These are phyloP conservation scores for Colletotrichum sp. DNA, from an alignment of 2,329 filamentous ascomycete species.

Conservation along the genomic window DNA sequence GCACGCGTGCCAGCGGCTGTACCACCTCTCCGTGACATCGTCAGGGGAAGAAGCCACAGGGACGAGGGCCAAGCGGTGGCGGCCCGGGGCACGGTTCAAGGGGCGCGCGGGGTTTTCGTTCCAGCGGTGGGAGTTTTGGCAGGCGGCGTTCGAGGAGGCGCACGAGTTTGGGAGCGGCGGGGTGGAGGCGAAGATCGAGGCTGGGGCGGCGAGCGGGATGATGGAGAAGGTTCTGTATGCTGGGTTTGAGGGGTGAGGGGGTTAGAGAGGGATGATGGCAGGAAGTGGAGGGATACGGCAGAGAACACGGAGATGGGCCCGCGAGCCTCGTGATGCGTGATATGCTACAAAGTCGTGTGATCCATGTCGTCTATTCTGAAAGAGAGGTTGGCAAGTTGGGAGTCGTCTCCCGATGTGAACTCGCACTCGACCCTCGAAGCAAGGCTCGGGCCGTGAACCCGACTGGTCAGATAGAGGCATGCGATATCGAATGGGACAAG, in stretches of 20 bases:
- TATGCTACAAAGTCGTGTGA: not conserved
- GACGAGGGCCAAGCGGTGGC: not conserved
- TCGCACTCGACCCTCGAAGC: not conserved
- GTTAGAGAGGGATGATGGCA: not conserved
- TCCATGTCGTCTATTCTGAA: not conserved
- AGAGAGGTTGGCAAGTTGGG: not conserved
- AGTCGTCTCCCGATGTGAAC: fast-evolving
- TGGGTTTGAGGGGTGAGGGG: not conserved
- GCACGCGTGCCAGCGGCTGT: conserved; percentile 13
- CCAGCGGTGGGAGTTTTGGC: conserved; percentile 21
- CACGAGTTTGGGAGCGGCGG: conserved; percentile 10
- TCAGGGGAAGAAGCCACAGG: not conserved
- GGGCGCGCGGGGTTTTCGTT: conserved; percentile 9
- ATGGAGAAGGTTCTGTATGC: conserved; percentile 30
- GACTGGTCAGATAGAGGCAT: fast-evolving
- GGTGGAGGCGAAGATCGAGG: conserved; percentile 44
- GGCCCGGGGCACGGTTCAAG: not conserved
- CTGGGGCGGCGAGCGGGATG: conserved; percentile 43
- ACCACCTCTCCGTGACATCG: conserved; percentile 12
- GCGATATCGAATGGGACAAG: not conserved
- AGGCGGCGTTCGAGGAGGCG: conserved; percentile 13
- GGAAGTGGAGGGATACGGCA: conserved; percentile 41
- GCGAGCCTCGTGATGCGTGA: not conserved
- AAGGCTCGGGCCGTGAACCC: not conserved
- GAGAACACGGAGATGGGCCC: fast-evolving